These are phyloP conservation scores for Serendipita sp. DNA, from an alignment of 768 basidiomycete genomes.

Conservation along the genomic window DNA sequence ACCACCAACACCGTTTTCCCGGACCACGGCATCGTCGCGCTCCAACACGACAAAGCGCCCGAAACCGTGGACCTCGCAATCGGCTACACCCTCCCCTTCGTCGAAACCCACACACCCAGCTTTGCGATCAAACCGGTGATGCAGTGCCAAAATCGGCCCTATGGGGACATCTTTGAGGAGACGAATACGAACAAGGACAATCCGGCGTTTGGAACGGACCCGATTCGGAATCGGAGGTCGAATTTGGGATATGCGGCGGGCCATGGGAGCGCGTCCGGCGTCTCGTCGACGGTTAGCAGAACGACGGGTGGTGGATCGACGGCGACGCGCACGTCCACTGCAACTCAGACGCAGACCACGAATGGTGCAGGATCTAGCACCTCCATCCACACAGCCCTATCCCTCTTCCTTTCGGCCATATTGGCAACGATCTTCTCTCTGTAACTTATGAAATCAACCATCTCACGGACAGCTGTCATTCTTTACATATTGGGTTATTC, in stretches of 20 bases:
- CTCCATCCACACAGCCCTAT: no score
- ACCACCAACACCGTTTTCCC: constrained; percentile 31
- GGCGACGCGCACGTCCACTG: no score
- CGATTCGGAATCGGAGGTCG: neutral
- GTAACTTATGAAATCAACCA: no score
- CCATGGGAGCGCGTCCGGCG: neutral
- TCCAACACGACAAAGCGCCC: constrained; percentile 71
- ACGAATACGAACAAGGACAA: neutral
- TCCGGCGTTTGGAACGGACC: neutral
- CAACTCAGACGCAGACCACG: no score
- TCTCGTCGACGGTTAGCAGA: no score
- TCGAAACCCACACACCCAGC: constrained; percentile 17
- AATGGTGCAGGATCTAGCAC: no score
- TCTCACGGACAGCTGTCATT: neutral
- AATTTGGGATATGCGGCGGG: neutral
- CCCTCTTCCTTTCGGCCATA: no score
- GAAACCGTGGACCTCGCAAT: constrained; percentile 33
- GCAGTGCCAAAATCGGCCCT: neutral
- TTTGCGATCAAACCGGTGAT: neutral
- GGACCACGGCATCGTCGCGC: constrained; percentile 58
- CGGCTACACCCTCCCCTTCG: constrained; percentile 29
- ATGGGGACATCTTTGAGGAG: neutral
- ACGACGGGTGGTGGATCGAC: no score
- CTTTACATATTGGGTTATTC: neutral
- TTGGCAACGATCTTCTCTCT: no score